Evolutionary conservation across 345 rosid species (phyloP).

Genomic region (Eucalyptus shirleyi): DNA sequence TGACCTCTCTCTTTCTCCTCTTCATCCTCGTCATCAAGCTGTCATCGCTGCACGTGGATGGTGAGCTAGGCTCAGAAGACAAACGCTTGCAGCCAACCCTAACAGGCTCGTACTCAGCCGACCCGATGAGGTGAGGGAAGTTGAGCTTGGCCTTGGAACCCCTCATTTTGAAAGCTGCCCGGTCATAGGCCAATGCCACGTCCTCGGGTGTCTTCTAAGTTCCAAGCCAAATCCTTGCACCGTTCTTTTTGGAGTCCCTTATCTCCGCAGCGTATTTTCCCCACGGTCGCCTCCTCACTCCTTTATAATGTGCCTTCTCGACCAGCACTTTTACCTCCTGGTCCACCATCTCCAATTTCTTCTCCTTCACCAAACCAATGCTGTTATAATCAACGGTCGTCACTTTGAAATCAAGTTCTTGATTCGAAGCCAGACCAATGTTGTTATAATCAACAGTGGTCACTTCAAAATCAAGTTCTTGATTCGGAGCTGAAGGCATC

Average conservation of each 20-base stretch:
- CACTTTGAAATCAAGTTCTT: background rate
- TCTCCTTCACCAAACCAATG: background rate
- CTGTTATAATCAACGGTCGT: background rate
- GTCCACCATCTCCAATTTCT: background rate
- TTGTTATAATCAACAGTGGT: background rate
- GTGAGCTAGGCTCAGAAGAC: slow-evolving; percentile 3
- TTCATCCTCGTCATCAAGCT: background rate
- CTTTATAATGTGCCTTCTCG: slow-evolving; percentile 7
- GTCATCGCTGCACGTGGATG: background rate
- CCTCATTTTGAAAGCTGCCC: slow-evolving; percentile 30
- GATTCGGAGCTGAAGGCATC: background rate
- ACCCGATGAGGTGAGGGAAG: slow-evolving; percentile 26
- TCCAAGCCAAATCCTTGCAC: slow-evolving; percentile 37
- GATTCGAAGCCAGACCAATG: background rate
- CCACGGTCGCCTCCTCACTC: slow-evolving; percentile 36
- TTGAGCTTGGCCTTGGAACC: slow-evolving; percentile 35
- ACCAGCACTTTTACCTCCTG: background rate
- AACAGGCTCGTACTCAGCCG: slow-evolving; percentile 14
- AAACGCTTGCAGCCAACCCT: slow-evolving; percentile 21
- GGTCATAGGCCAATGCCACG: slow-evolving; percentile 36
- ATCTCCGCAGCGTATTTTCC: slow-evolving; percentile 34
- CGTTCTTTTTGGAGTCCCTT: slow-evolving; percentile 29
- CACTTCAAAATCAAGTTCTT: background rate
- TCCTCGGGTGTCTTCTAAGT: slow-evolving; percentile 22
- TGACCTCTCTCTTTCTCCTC: background rate